Conservation (phyloP, 139 green algal species). For the Spirogloea muscicola region DNA sequence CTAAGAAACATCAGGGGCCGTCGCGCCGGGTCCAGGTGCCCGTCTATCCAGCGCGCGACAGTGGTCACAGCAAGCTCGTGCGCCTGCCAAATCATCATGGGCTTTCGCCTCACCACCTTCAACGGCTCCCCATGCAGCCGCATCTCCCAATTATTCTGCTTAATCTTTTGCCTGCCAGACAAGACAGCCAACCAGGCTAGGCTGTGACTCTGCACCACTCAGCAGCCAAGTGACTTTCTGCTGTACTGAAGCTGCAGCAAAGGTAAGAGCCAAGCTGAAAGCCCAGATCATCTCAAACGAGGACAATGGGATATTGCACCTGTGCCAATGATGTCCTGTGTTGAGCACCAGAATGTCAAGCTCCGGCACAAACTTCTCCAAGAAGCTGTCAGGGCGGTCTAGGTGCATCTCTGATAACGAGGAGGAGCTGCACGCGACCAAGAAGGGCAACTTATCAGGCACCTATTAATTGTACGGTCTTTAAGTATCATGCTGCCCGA, state of each 20-base stretch:
- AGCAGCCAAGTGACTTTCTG: too few species aligned
- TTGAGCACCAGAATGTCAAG: slow-evolving; percentile 43
- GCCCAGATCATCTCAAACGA: too few species aligned
- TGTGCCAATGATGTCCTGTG: slow-evolving; percentile 41
- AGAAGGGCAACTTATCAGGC: too few species aligned
- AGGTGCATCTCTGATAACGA: too few species aligned
- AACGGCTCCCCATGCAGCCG: background rate
- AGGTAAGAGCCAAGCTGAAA: too few species aligned
- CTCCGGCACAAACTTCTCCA: background rate
- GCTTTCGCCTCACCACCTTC: background rate
- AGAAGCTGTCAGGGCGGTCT: slow-evolving; percentile 15
- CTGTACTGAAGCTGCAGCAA: too few species aligned
- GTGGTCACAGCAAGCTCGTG: background rate
- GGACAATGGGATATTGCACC: too few species aligned
- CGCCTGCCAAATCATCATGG: background rate
- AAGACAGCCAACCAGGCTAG: too few species aligned
- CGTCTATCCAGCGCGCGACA: slow-evolving; percentile 9
- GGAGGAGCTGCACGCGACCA: too few species aligned
- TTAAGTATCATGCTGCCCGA: too few species aligned
- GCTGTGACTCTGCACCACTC: too few species aligned
- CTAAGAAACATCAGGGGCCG: slow-evolving; percentile 3
- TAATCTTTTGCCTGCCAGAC: background rate
- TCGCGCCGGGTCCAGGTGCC: background rate
- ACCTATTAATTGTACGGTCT: too few species aligned
- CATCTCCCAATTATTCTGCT: background rate